phyloP scores from a whole-genome alignment of 2,329 filamentous ascomycete species.

The Colletotrichum paranaense region DNA sequence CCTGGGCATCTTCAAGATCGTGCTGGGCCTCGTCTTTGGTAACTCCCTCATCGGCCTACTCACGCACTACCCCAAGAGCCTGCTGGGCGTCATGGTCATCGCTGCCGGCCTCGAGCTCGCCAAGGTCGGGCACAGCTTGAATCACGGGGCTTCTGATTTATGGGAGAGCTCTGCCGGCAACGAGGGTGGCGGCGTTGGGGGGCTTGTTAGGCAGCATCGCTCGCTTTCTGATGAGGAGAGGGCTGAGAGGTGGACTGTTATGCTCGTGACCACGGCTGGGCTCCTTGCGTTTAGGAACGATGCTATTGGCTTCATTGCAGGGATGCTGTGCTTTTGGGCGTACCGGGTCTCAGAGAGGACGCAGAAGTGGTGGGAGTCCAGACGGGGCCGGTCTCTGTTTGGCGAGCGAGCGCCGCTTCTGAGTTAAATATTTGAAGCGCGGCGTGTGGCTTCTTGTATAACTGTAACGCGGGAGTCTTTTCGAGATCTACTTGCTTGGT shows the following conservation, averaged over 20 bases:
- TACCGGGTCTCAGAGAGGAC: constrained; percentile 64
- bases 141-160: constrained; percentile 73
- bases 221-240: constrained; percentile 75
- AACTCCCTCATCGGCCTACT: constrained; percentile 76
- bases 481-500: too few species aligned
- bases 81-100: constrained; percentile 90
- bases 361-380: constrained; percentile 50
- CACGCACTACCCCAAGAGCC: constrained; percentile 76
- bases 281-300: constrained; percentile 91
- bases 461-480: too few species aligned
- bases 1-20: constrained; percentile 79
- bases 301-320: constrained; percentile 85
- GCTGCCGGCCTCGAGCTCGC: constrained; percentile 90
- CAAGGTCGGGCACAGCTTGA: constrained; percentile 85
- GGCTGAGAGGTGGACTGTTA: constrained; percentile 84
- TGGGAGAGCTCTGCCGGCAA: constrained; percentile 64
- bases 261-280: constrained; percentile 87
- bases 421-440: background rate
- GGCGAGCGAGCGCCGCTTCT: constrained; percentile 47
- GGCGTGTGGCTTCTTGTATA: background rate
- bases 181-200: constrained; percentile 37
- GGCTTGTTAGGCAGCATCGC: constrained; percentile 55
- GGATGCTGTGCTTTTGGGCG: constrained; percentile 81
- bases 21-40: constrained; percentile 83
- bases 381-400: constrained; percentile 20